Base-by-base conservation (phyloP, 2,329 filamentous ascomycete genomes). In the Chaetomiaceae sp. region DNA sequence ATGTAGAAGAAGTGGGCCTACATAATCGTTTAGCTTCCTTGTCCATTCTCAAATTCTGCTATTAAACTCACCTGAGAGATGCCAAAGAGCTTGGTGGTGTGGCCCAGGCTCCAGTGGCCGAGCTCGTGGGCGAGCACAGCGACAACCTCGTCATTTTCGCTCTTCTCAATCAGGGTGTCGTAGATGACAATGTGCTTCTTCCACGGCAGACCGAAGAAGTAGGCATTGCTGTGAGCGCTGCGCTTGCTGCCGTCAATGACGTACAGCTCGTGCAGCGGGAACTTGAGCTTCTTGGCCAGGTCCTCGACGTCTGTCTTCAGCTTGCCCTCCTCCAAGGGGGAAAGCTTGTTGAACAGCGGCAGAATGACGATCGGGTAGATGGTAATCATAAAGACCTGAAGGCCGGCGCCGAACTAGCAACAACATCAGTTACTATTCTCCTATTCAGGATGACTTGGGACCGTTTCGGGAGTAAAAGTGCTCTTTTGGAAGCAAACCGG, bases 151-250 rank as follows among this genome's bases (percentile, higher is more conserved):
- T 94, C 81, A 4, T 88, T 85, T 58, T 91, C 84, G 69, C 88
- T 94, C 82, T 97, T 96, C 73, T 96, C 92, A 59, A 99, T 91
- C 59, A 99, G 75, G 5, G 95, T 99, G 69, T 99, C 94, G 70
- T 96, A 99, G 68, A 99, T 95, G 66, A 99, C 94, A 76, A 99
- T 99, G 77, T 97, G 95, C 82, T 97, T 97, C 82, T 96, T 96
- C 91, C 92, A 99, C 38, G 94, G 94, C 52, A 99, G 82, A 56
- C 94, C 94, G 65, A 95, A 96, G 76, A 99, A 99, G 73, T 95
- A 95, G 19, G 89, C 89, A 67, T 95, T 95, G 74, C 87, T 91
- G 74, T 95, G 89, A 22, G 88, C 87, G 67, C 86, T 90, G 63
- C 89, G 82, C 77, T 92, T 92, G 75, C 87, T 91, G 46, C 89